Percentiles rank a stretch among this genome's conserved stretches.
phyloP scores from a whole-genome alignment of 1,139 yeast genomes.

The Nadsonia commutata region DNA sequence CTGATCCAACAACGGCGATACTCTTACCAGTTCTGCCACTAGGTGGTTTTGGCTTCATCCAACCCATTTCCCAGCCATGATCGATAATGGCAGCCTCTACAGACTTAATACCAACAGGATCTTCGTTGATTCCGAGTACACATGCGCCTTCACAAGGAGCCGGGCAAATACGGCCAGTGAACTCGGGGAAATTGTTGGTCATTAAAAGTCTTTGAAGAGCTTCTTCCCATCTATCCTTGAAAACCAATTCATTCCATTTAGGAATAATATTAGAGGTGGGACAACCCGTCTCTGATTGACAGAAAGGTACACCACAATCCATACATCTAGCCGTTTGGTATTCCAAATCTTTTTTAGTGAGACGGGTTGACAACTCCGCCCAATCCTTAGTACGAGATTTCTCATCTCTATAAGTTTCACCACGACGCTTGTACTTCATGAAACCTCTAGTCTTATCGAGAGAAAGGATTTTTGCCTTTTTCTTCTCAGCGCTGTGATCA shows the following conservation, averaged over 20 bases:
- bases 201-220: constrained; percentile 84
- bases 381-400: constrained; percentile 73
- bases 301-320: constrained; percentile 99
- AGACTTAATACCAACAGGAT: constrained; percentile 93
- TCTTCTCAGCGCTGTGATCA: constrained; percentile 50
- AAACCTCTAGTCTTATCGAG: constrained; percentile 81
- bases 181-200: constrained; percentile 98
- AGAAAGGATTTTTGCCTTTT: constrained; percentile 40
- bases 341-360: constrained; percentile 73
- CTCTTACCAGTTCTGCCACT: constrained; percentile 64
- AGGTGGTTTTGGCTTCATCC: constrained; percentile 86
- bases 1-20: constrained; percentile 86
- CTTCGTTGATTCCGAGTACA: constrained; percentile 84
- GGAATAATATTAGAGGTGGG: constrained; percentile 96
- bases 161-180: constrained; percentile 96
- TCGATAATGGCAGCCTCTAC: constrained; percentile 95
- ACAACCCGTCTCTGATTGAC: constrained; percentile 96
- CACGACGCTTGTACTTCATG: constrained; percentile 82
- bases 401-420: constrained; percentile 74
- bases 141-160: constrained; percentile 99
- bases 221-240: constrained; percentile 88
- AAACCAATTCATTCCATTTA: constrained; percentile 93
- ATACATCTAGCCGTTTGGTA: constrained; percentile 97
- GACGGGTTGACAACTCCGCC: constrained; percentile 76
- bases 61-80: constrained; percentile 90